Conservation (phyloP, 768 basidiomycete species). For the Coprinopsis cinerea region DNA sequence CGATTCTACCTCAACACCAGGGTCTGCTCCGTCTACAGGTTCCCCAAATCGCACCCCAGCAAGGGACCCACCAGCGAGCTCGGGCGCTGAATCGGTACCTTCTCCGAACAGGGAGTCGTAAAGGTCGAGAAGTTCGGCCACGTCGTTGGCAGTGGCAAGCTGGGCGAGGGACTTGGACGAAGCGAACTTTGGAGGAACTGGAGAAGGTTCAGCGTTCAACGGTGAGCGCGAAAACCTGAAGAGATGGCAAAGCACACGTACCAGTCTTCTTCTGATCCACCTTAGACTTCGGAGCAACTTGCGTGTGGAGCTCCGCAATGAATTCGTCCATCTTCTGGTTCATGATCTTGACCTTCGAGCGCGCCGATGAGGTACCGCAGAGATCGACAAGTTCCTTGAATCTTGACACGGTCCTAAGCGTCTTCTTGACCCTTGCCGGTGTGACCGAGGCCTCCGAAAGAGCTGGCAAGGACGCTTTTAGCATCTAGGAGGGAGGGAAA, state of each 20-base stretch:
- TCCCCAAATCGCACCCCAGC: conserved; percentile 1
- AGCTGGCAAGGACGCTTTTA: background rate
- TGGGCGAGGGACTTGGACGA: background rate
- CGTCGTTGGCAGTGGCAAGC: background rate
- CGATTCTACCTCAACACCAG: conserved; percentile 20
- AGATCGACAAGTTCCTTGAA: background rate
- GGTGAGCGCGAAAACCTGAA: too few relatives aligned
- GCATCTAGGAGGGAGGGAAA: background rate
- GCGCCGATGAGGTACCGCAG: background rate
- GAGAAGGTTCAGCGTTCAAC: background rate
- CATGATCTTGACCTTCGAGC: background rate
- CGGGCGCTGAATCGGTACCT: background rate
- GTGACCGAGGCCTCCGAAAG: background rate
- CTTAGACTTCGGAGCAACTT: background rate
- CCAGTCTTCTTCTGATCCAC: background rate
- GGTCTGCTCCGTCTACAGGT: conserved; percentile 9
- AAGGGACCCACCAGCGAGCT: background rate
- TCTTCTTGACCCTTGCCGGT: background rate
- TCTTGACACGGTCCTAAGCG: background rate
- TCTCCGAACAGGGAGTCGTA: background rate
- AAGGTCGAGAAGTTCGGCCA: background rate
- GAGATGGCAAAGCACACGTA: background rate
- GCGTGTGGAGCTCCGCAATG: background rate
- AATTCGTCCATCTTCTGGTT: background rate
- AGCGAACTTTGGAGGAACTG: background rate